These are phyloP conservation scores for Ceratocystis lukuohia DNA, from an alignment of 2,329 filamentous ascomycete genomes.

Conservation along the genomic window DNA sequence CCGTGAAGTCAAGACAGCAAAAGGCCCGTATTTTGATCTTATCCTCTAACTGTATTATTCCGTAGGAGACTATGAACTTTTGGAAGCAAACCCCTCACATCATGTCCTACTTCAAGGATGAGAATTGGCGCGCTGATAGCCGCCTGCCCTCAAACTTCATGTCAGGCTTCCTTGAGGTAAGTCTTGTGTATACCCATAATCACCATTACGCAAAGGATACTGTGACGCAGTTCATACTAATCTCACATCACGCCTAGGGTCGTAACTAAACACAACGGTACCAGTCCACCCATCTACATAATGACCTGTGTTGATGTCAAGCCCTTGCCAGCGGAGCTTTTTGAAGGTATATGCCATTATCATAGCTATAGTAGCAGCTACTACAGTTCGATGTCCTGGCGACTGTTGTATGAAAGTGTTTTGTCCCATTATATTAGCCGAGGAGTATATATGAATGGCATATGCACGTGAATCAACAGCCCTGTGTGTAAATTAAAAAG, in stretches of 20 bases:
- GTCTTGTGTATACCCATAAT: constrained; percentile 23
- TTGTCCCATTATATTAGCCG: neutral
- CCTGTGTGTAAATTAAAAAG: constrained; percentile 10
- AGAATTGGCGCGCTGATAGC: constrained; percentile 62
- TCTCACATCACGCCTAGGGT: constrained; percentile 29
- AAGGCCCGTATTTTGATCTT: neutral
- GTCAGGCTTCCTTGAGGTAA: constrained; percentile 83
- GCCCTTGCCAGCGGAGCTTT: constrained; percentile 4
- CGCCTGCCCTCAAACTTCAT: constrained; percentile 83
- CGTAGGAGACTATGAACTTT: constrained; percentile 93
- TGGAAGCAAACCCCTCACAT: constrained; percentile 96
- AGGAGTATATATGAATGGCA: neutral
- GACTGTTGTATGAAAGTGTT: constrained; percentile 7
- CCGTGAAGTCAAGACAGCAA: neutral
- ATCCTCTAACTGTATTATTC: constrained; percentile 4
- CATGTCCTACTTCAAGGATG: constrained; percentile 89
- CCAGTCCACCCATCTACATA: constrained; percentile 4
- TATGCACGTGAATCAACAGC: constrained; percentile 7
- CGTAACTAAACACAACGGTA: constrained; percentile 36
- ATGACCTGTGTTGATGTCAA: neutral
- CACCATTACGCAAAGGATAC: too few species aligned
- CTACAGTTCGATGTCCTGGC: constrained; percentile 7
- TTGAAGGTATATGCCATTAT: constrained; percentile 1
- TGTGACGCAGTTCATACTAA: constrained; percentile 6
- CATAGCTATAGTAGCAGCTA: constrained; percentile 4